A percentile compares a stretch with the other conserved stretches of the same genome.
These are phyloP conservation scores for Odontarrhena argentea DNA, from an alignment of 345 rosid genomes.

Conservation along the genomic window DNA sequence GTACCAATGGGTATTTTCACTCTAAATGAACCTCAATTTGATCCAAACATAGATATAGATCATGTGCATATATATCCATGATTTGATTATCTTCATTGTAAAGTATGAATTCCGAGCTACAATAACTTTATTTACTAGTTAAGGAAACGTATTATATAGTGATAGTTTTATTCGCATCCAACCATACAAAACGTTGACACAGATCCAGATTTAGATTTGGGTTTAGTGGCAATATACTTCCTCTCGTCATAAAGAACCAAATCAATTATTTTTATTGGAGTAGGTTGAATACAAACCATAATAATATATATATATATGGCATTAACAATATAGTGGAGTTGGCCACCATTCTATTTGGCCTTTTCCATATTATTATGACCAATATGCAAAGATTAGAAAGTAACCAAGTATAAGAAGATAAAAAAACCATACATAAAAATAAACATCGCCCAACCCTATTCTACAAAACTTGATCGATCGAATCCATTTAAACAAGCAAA, in stretches of 20 bases:
- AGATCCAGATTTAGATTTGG: slow-evolving; percentile 47
- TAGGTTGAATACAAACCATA: slow-evolving; percentile 33
- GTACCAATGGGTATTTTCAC: too few relatives aligned
- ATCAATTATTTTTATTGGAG: slow-evolving; percentile 21
- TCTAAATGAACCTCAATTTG: neutral
- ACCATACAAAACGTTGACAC: slow-evolving; percentile 36
- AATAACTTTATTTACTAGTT: neutral
- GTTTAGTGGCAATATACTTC: slow-evolving; percentile 29
- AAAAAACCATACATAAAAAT: too few relatives aligned
- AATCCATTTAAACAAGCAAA: too few relatives aligned
- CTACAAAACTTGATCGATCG: too few relatives aligned
- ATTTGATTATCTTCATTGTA: too few relatives aligned
- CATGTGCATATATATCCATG: too few relatives aligned
- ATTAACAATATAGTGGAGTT: slow-evolving; percentile 32
- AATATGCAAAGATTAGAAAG: too few relatives aligned
- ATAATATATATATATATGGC: slow-evolving; percentile 14
- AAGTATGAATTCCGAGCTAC: neutral
- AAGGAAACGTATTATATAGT: neutral
- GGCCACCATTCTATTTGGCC: slow-evolving; percentile 25
- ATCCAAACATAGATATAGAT: slow-evolving; percentile 19
- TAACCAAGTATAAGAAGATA: too few relatives aligned
- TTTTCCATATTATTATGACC: too few relatives aligned
- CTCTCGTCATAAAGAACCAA: neutral
- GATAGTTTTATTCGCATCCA: slow-evolving; percentile 23
- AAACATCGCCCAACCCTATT: too few relatives aligned